Percentiles rank a stretch among this genome's conserved stretches.
Evolutionary conservation across 345 rosid species (phyloP).

Genomic region (Hirschfeldia incana): DNA sequence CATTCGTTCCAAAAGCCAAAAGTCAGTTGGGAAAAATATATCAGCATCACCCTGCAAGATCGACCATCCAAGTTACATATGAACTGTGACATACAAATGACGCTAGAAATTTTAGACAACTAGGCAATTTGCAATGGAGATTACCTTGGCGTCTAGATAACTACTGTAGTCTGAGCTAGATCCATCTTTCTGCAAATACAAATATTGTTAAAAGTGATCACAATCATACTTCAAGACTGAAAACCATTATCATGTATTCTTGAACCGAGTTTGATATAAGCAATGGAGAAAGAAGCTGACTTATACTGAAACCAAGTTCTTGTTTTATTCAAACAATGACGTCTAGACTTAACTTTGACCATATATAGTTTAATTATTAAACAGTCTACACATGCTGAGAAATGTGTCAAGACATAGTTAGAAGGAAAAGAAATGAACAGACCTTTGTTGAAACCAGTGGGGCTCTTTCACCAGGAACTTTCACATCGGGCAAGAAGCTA

Average conservation of each 20-base stretch:
- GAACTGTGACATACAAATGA: constrained; percentile 1
- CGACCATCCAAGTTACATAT: constrained; percentile 19
- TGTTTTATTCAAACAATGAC: constrained; percentile 12
- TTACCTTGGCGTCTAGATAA: constrained; percentile 91
- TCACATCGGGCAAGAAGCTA: constrained; percentile 94
- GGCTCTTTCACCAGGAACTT: constrained; percentile 87
- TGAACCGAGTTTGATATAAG: constrained; percentile 2
- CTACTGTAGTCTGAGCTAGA: constrained; percentile 72
- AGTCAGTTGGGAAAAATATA: constrained; percentile 93
- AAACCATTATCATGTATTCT: constrained; percentile 2
- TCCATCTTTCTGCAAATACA: constrained; percentile 81
- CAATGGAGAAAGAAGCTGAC: neutral
- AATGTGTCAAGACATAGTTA: constrained; percentile 11
- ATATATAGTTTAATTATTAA: constrained; percentile 5
- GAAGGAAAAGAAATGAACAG: constrained; percentile 8
- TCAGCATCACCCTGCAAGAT: constrained; percentile 92
- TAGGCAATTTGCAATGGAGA: neutral
- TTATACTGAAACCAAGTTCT: neutral
- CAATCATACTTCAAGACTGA: neutral
- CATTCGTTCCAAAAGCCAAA: constrained; percentile 84
- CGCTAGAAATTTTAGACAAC: neutral
- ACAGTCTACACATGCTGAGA: constrained; percentile 6
- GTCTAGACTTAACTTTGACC: neutral
- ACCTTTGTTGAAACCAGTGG: constrained; percentile 97
- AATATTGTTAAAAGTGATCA: neutral